Evolutionary conservation across 2,329 filamentous ascomycete species (phyloP).

Genomic region (Scedosporium aurantiacum): DNA sequence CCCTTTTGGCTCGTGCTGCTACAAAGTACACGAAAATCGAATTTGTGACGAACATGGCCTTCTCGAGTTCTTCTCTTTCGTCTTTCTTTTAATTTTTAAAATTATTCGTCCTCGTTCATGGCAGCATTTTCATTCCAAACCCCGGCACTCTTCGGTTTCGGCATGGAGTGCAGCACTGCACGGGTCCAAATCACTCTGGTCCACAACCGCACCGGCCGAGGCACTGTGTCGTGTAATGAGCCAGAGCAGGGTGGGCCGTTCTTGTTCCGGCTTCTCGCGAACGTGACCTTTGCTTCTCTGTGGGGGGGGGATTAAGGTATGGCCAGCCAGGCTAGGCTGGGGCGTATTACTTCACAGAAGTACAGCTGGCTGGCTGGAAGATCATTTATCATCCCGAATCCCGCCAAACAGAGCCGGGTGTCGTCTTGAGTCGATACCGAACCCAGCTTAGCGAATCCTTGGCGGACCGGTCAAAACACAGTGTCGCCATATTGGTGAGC

Average conservation of each 20-base stretch:
- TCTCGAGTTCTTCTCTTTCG: too few relatives aligned
- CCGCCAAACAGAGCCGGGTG: not conserved
- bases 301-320: too few relatives aligned
- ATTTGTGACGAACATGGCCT: too few relatives aligned
- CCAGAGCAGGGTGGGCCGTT: not conserved
- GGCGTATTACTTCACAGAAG: not conserved
- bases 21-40: too few relatives aligned
- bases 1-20: too few relatives aligned
- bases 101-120: too few relatives aligned
- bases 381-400: not conserved
- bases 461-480: not conserved
- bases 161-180: too few relatives aligned
- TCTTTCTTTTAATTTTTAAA: too few relatives aligned
- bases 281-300: not conserved
- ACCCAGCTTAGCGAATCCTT: slow-evolving; percentile 1
- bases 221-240: not conserved
- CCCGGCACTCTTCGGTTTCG: too few relatives aligned
- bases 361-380: not conserved
- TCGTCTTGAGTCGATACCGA: not conserved
- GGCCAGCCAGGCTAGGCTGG: not conserved
- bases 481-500: not conserved
- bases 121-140: too few relatives aligned
- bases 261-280: not conserved
- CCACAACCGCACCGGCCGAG: not conserved
- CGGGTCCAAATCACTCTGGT: too few relatives aligned